Conservation (phyloP, 2,329 filamentous ascomycete genomes). For the Apiospora saccharicola region DNA sequence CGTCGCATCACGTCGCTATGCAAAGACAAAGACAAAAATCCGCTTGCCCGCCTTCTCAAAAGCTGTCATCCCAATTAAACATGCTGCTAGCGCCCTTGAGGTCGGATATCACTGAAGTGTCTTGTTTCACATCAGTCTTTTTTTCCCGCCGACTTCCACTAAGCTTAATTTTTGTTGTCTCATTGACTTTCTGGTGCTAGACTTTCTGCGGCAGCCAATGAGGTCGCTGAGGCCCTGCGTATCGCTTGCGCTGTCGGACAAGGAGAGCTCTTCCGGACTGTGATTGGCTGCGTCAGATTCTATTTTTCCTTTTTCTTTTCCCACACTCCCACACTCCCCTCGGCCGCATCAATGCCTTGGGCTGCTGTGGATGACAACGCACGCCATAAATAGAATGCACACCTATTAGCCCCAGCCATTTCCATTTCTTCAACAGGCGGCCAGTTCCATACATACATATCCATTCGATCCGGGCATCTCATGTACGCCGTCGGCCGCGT, state of each 20-base stretch:
- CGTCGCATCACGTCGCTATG: not conserved
- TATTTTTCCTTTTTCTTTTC: not conserved
- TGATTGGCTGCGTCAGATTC: constrained; percentile 37
- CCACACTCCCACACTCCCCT: not conserved
- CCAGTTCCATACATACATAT: constrained; percentile 29
- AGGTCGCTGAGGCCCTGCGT: constrained; percentile 31
- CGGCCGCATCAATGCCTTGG: constrained; percentile 3
- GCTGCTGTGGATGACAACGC: constrained; percentile 28
- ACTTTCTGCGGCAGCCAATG: constrained; percentile 35
- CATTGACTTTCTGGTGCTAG: not conserved
- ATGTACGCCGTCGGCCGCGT: constrained; percentile 18
- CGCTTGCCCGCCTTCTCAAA: not conserved
- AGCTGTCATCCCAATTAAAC: constrained; percentile 21
- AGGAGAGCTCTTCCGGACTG: constrained; percentile 29
- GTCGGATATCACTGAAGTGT: constrained; percentile 25
- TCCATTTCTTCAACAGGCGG: constrained; percentile 28
- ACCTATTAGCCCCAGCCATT: constrained; percentile 9
- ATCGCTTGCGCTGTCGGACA: constrained; percentile 32
- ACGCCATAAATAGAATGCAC: constrained; percentile 37
- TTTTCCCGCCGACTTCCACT: constrained; percentile 19
- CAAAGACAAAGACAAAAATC: not conserved
- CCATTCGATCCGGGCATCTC: constrained; percentile 26
- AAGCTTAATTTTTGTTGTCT: constrained; percentile 22
- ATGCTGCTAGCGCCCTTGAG: constrained; percentile 16
- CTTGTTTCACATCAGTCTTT: constrained; percentile 23